Base-by-base conservation (phyloP, 2,329 filamentous ascomycete genomes). In the Moelleriella libera region DNA sequence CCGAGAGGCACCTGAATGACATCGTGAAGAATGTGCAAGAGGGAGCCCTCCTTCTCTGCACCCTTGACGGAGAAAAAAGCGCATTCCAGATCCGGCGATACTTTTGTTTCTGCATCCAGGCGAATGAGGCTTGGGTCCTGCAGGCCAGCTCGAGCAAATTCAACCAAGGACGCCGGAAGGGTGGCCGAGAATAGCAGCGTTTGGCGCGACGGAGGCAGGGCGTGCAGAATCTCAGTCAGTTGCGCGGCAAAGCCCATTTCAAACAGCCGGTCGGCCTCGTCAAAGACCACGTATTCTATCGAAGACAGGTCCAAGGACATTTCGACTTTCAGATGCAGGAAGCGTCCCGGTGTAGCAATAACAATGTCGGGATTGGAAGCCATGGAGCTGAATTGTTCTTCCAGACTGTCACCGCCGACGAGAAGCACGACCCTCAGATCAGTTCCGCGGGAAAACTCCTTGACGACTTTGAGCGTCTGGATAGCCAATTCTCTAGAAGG, bases 221-320 rank as follows among this genome's bases (percentile, higher is more conserved):
- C 85, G 59, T 95, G 82, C 46, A 98, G 69, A 70, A 97, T 97
- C 62, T 98, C 92, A 1, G 85, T 84, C 55, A 98, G 71, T 60
- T 98, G 92, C 4, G 86, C 82, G 5, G 89, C 88, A 61, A 98
- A 98, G 56, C 92, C 94, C 90, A 98, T 96, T 62, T 98, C 92
- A 64, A 98, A 98, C 21, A 98, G 72, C 47, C 92, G 79, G 72
- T 98, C 92, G 1, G 92, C 92, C 64, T 98, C 92, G 61, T 98
- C 92, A 53, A 98, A 98, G 7, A 98, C 92, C 29, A 95, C 87
- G 59, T 98, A 98, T 55, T 80, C 78, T 51, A 98, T 83, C 4
- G 88, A 94, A 1, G 83, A 88, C n/a, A 98, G 69, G 58, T 96
- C 87, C 46, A 98, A 67, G 8, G 75, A 74, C 94, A 98, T 98